Evolutionary conservation across 148 eudicot genomes (phyloP), one percentile per base, ranked within the genome.

Genomic region (Camellia sinensis): DNA sequence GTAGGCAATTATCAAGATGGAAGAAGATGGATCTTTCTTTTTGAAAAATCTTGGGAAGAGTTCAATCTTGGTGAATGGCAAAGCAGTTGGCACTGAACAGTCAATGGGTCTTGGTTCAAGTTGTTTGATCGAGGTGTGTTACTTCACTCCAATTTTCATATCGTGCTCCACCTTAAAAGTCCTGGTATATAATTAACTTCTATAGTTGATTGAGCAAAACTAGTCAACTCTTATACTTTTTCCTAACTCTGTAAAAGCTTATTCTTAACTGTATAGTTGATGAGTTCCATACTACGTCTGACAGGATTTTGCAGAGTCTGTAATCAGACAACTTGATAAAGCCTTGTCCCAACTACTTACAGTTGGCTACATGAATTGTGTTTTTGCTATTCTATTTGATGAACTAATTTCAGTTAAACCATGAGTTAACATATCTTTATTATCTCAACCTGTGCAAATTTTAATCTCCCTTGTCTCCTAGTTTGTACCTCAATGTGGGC

Each of bases 1-100:
- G 66, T 82, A 93, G 98, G 99, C 93, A 77, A 80, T 85, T 67
- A 87, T 95, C 81, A 92, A 90, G 91, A 86, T 96, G 97, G 94
- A 89, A 50, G 71, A 80, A 73, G 90, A 92, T 76, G 99, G 97
- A 79, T 86, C 88, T 71, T 95, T 95, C 89, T 82, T 65, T 56
- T 61, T 93, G 46, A 89, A 85, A 84, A 96, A 96, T 86, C 81
- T 89, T 81, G 98, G 97, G 46, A 92, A 81, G 86, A 83, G 83
- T 82, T 76, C 89, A 69, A 90, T 96, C 53, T 86, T 73, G 3
- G 91, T 95, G 43, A 90, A 92, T 83, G 89, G 86, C 80, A 83
- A 79, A 76, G 81, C 87, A 75, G 79, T 92, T 75, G 76, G 82
- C 15, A 83, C 76, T 21, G 91, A 90, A 54, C 87, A 92, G 79